Percentiles rank a stretch among this genome's conserved stretches.
Conservation (phyloP, 108 stramenopile species). For the Cyclotella cryptica region DNA sequence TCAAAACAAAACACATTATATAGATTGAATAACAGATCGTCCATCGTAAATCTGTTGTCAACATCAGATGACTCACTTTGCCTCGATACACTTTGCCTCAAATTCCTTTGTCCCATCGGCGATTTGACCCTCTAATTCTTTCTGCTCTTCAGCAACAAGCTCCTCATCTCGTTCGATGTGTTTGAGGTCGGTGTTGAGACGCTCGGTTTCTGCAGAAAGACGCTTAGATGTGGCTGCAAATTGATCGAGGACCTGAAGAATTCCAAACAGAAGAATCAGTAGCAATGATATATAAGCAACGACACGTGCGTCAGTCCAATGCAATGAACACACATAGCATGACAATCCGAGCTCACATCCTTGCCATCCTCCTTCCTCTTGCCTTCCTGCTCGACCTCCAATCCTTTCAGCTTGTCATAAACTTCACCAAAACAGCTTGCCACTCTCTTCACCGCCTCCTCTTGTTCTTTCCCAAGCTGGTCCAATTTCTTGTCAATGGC, state of each 20-base stretch:
- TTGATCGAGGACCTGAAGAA: slow-evolving; percentile 52
- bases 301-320: too few species aligned
- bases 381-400: slow-evolving; percentile 56
- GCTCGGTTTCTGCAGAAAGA: slow-evolving; percentile 74
- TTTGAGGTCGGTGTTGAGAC: slow-evolving; percentile 76
- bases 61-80: slow-evolving; percentile 34
- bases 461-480: slow-evolving; percentile 61
- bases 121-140: slow-evolving; percentile 82
- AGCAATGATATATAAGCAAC: not conserved
- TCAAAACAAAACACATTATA: not conserved
- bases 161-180: slow-evolving; percentile 86
- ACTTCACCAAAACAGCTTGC: slow-evolving; percentile 65
- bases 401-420: slow-evolving; percentile 53
- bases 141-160: slow-evolving; percentile 70
- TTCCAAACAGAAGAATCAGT: not conserved
- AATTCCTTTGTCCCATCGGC: slow-evolving; percentile 75
- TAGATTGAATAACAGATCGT: too few species aligned
- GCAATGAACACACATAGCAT: too few species aligned
- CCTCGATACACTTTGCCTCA: slow-evolving; percentile 63
- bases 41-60: not conserved
- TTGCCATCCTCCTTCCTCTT: slow-evolving; percentile 47
- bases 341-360: slow-evolving; percentile 16
- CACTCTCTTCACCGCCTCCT: slow-evolving; percentile 58
- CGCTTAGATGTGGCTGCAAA: slow-evolving; percentile 73
- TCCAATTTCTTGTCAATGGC: slow-evolving; percentile 57